Percentiles rank a stretch among this genome's conserved stretches.
phyloP scores from a whole-genome alignment of 2,329 filamentous ascomycete genomes.

The Apiospora hydei region DNA sequence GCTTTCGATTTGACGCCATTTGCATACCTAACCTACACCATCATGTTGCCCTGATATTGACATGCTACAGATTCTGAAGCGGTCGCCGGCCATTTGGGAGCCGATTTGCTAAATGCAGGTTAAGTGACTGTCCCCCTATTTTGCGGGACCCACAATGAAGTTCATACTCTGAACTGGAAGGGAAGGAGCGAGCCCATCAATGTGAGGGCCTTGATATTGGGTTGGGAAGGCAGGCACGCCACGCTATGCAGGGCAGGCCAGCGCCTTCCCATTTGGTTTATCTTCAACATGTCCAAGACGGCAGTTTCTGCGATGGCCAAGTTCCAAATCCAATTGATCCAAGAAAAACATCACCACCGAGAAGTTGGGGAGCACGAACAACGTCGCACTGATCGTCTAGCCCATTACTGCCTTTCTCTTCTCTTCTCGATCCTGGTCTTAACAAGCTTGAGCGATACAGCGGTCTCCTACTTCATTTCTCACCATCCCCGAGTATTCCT shows the following conservation, averaged over 20 bases:
- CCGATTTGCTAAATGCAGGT: neutral
- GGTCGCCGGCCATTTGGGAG: neutral
- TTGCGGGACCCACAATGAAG: neutral
- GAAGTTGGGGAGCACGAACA: neutral
- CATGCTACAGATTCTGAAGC: neutral
- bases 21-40: neutral
- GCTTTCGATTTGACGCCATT: neutral
- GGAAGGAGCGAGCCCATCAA: conserved; percentile 11
- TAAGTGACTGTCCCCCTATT: neutral
- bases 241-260: neutral
- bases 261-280: neutral
- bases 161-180: neutral
- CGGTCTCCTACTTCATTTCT: neutral
- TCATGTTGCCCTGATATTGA: neutral
- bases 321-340: neutral
- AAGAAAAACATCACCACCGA: neutral
- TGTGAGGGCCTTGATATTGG: neutral
- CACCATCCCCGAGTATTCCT: neutral
- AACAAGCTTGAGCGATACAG: neutral
- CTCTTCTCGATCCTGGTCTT: too few relatives aligned
- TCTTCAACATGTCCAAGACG: neutral
- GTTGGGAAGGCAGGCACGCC: conserved; percentile 7
- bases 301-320: neutral
- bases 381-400: neutral
- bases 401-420: neutral